These are phyloP conservation scores for Aschersonia sp. DNA, from an alignment of 2,329 filamentous ascomycete genomes.

Conservation along the genomic window DNA sequence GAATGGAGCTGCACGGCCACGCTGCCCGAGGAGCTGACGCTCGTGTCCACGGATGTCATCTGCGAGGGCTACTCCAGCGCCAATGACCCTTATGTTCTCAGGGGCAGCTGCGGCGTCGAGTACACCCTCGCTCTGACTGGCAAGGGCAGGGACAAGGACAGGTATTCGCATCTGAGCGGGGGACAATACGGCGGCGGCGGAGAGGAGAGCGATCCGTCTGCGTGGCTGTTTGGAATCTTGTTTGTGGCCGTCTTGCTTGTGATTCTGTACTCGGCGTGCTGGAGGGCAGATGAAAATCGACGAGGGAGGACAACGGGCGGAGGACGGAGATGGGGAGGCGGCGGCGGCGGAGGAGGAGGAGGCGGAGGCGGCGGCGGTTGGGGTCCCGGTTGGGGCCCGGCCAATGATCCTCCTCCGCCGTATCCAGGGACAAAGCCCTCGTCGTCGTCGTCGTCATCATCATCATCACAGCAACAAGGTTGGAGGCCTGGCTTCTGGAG, in stretches of 20 bases:
- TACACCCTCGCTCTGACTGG: conserved; percentile 71
- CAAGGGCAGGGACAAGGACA: conserved; percentile 46
- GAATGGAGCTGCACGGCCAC: conserved; percentile 75
- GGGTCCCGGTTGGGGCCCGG: conserved; percentile 23
- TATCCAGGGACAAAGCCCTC: conserved; percentile 24
- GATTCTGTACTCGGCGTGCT: conserved; percentile 46
- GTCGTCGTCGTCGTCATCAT: conserved; percentile 5
- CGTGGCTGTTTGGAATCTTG: conserved; percentile 41
- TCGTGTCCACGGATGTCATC: conserved; percentile 77
- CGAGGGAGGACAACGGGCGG: conserved; percentile 15
- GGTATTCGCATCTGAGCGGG: no score
- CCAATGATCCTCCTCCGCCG: conserved; percentile 37
- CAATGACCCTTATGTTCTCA: conserved; percentile 75
- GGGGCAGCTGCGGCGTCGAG: conserved; percentile 85
- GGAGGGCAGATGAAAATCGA: conserved; percentile 5
- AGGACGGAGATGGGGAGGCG: conserved; percentile 15
- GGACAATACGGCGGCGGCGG: conserved; percentile 35
- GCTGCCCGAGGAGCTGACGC: conserved; percentile 46
- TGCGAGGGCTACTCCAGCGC: conserved; percentile 75
- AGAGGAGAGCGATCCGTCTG: conserved; percentile 13
- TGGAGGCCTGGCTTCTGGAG: conserved; percentile 68
- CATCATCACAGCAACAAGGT: conserved; percentile 17
- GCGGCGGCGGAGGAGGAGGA: conserved; percentile 12
- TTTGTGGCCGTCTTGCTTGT: conserved; percentile 45
- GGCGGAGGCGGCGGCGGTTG: conserved; percentile 20